These are phyloP conservation scores for Curvularia sp. DNA, from an alignment of 2,329 filamentous ascomycete genomes.

Conservation along the genomic window DNA sequence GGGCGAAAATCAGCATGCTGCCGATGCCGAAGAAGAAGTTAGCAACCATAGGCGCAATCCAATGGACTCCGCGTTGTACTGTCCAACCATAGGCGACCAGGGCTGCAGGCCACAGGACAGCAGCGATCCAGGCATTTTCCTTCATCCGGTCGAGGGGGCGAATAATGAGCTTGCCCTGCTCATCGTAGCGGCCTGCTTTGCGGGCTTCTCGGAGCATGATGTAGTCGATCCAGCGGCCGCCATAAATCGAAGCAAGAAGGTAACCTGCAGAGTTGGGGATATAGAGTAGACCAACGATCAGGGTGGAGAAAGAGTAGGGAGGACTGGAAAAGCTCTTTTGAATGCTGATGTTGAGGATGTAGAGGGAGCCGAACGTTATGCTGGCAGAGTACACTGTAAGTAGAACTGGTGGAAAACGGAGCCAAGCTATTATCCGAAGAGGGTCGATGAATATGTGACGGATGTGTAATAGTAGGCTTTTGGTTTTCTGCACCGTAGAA, in stretches of 20 bases:
- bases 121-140: constrained; percentile 51
- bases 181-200: constrained; percentile 48
- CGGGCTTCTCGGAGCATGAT: constrained; percentile 52
- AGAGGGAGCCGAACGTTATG: constrained; percentile 50
- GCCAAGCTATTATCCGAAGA: constrained; percentile 48
- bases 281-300: constrained; percentile 50
- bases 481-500: constrained; percentile 44
- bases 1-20: constrained; percentile 49
- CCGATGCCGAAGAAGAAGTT: constrained; percentile 53
- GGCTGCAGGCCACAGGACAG: constrained; percentile 45
- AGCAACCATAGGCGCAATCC: constrained; percentile 47
- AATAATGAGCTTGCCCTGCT: constrained; percentile 45
- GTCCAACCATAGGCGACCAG: constrained; percentile 51
- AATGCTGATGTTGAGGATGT: constrained; percentile 52
- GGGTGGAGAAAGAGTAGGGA: constrained; percentile 47
- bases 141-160: constrained; percentile 51
- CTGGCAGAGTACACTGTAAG: constrained; percentile 51
- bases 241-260: constrained; percentile 44
- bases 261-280: constrained; percentile 50
- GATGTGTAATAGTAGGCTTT: constrained; percentile 33
- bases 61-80: constrained; percentile 40
- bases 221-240: constrained; percentile 50
- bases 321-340: constrained; percentile 43
- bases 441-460: constrained; percentile 51
- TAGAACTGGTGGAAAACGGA: constrained; percentile 49